Evolutionary conservation across 1,284 basidiomycete species (phyloP), one percentile per base, ranked within the genome.

Genomic region (Cryptococcus sp.): DNA sequence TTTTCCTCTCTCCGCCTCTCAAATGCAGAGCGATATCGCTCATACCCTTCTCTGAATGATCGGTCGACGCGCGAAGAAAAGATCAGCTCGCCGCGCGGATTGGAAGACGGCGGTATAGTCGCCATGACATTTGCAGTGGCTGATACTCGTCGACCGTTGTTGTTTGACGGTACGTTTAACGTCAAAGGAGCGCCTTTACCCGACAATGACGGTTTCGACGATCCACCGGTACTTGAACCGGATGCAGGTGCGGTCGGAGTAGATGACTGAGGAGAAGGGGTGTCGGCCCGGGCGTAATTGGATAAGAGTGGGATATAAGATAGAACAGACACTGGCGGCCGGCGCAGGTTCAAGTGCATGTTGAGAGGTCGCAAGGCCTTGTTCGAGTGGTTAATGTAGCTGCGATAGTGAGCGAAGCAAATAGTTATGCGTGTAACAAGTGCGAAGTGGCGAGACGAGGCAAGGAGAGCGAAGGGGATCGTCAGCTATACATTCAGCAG

Each of bases 361-460:
- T 99, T 98, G 77, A 97, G 89, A 25, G 87, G 89, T 25, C 95
- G 85, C 29, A 99, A 81, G 0, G 93, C 87, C 45, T 89, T 86
- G 77, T 99, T 99, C 11, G 94, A 92, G 69, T 98, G 95, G 0
- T 93, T 94, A 19, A 98, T 91, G 73, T 98, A 99, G 80, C 93
- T 95, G 72, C 15, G 4, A 2, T 19, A 50, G n/a, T 23, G 44
- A 17, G 49, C 38, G 37, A 46, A 46, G 17, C 39, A n/a, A 22
- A n/a, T 25, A 29, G 23, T 17, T 25, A 26, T 23, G 5, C 15
- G 46, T 25, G 29, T 13, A 34, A 10, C 8, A 39, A 47, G 7
- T 46, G 40, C 10, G 8, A 19, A 17, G 13, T 26, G 16, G 53
- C n/a, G 34, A 40, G 11, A 11, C 11, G 11, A n/a, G 20, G 41